Conservation (phyloP, 805 yeast genomes). For the Starmerella stellata region DNA sequence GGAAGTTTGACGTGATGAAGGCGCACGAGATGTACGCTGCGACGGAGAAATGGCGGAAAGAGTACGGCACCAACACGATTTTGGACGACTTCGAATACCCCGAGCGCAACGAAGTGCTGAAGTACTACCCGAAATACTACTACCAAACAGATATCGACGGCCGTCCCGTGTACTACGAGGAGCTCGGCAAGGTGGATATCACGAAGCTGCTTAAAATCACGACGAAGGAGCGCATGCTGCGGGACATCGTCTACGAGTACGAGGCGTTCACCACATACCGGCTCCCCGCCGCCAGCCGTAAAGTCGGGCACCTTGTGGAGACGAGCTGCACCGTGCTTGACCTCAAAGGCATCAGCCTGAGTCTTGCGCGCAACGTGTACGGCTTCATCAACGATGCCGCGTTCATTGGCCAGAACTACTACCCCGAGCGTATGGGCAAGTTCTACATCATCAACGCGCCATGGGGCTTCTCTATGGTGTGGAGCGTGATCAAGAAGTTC, state of each 20-base stretch:
- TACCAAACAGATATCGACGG: constrained; percentile 96
- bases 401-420: constrained; percentile 84
- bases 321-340: constrained; percentile 94
- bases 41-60: constrained; percentile 85
- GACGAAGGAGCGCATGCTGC: constrained; percentile 86
- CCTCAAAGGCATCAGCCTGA: constrained; percentile 77
- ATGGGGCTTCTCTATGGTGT: constrained; percentile 89
- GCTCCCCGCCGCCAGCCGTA: constrained; percentile 86
- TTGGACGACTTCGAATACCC: constrained; percentile 73
- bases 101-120: constrained; percentile 83
- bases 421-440: constrained; percentile 98
- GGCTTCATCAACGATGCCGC: constrained; percentile 86
- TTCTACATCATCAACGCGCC: constrained; percentile 93
- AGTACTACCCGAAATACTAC: constrained; percentile 87
- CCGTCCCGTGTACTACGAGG: constrained; percentile 88
- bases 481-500: constrained; percentile 77
- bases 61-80: constrained; percentile 72
- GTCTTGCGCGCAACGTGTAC: constrained; percentile 68
- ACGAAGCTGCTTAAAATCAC: constrained; percentile 85
- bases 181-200: constrained; percentile 77
- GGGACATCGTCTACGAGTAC: constrained; percentile 93
- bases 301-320: constrained; percentile 59
- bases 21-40: constrained; percentile 67
- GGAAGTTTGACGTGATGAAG: constrained; percentile 71
- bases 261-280: constrained; percentile 72